Conservation (phyloP, 208 protist genomes). For the Crithidia expoeki region DNA sequence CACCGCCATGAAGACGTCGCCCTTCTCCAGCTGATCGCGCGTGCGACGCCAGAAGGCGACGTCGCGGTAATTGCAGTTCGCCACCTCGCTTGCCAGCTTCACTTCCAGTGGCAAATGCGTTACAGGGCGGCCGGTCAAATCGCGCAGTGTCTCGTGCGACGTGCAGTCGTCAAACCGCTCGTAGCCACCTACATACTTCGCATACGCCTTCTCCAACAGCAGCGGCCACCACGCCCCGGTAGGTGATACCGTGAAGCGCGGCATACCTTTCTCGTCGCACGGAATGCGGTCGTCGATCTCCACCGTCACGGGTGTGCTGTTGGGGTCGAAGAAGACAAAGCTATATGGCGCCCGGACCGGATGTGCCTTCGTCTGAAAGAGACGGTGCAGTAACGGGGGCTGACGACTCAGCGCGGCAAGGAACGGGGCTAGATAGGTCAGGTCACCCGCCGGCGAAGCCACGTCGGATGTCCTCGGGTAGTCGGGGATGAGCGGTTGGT, state of each 20-base stretch:
- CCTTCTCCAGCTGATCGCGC: slow-evolving; percentile 51
- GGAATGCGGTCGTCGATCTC: slow-evolving; percentile 84
- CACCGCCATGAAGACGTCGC: slow-evolving; percentile 76
- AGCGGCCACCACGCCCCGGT: slow-evolving; percentile 79
- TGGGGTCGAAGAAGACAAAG: slow-evolving; percentile 75
- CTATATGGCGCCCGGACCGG: slow-evolving; percentile 73
- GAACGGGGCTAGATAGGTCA: slow-evolving; percentile 76
- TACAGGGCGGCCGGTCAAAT: slow-evolving; percentile 83
- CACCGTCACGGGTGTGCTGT: slow-evolving; percentile 69
- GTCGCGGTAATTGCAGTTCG: slow-evolving; percentile 70
- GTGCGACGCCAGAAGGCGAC: slow-evolving; percentile 72
- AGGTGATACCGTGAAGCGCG: slow-evolving; percentile 74
- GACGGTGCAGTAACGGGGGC: slow-evolving; percentile 56
- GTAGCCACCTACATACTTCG: slow-evolving; percentile 90
- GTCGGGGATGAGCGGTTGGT: slow-evolving; percentile 61
- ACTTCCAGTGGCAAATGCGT: slow-evolving; percentile 76
- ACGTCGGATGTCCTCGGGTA: slow-evolving; percentile 60
- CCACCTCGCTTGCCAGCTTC: slow-evolving; percentile 67
- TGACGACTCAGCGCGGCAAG: slow-evolving; percentile 71
- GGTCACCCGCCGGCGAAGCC: slow-evolving; percentile 48
- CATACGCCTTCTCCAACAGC: slow-evolving; percentile 91
- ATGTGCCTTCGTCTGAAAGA: slow-evolving; percentile 70
- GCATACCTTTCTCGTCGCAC: slow-evolving; percentile 63
- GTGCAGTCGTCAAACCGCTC: slow-evolving; percentile 81
- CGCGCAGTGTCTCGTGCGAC: slow-evolving; percentile 80